Percentiles rank a stretch among this genome's conserved stretches.
Evolutionary conservation across 2,329 filamentous ascomycete genomes (phyloP).

Genomic region (Emergomyces africanus): DNA sequence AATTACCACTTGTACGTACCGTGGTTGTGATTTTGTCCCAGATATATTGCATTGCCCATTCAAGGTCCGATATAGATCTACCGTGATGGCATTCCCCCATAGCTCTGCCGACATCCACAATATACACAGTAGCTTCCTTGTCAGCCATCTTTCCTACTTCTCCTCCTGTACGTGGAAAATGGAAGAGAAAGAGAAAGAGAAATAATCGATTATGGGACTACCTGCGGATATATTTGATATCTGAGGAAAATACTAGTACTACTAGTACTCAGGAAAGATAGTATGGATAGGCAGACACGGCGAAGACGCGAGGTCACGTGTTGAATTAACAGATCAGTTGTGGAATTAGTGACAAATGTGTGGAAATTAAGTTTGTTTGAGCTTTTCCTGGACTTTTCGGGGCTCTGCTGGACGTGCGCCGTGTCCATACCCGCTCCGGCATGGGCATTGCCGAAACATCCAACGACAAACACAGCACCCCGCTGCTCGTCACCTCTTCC

Average conservation of each 20-base stretch:
- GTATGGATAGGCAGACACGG: conserved; percentile 34
- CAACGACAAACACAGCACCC: background rate
- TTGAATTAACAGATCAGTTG: conserved; percentile 16
- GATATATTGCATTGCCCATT: conserved; percentile 81
- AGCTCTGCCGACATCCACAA: conserved; percentile 76
- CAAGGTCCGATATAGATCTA: conserved; percentile 65
- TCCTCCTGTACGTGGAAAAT: background rate
- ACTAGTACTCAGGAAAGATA: too few relatives aligned
- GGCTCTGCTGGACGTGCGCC: background rate
- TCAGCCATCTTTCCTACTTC: conserved; percentile 54
- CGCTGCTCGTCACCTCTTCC: background rate
- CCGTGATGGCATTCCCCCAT: conserved; percentile 64
- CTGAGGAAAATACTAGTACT: too few relatives aligned
- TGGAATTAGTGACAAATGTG: background rate
- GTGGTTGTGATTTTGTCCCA: conserved; percentile 84
- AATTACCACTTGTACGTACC: conserved; percentile 28
- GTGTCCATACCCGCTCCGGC: background rate
- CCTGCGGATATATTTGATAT: background rate
- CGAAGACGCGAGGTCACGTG: conserved; percentile 27
- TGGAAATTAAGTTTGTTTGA: background rate
- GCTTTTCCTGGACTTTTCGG: background rate
- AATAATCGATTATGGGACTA: background rate
- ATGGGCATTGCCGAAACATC: background rate
- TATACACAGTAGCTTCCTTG: conserved; percentile 87
- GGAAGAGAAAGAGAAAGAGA: background rate